phyloP scores from a whole-genome alignment of 192 early-diverging fungal species.

The Blastocladiella britannica region DNA sequence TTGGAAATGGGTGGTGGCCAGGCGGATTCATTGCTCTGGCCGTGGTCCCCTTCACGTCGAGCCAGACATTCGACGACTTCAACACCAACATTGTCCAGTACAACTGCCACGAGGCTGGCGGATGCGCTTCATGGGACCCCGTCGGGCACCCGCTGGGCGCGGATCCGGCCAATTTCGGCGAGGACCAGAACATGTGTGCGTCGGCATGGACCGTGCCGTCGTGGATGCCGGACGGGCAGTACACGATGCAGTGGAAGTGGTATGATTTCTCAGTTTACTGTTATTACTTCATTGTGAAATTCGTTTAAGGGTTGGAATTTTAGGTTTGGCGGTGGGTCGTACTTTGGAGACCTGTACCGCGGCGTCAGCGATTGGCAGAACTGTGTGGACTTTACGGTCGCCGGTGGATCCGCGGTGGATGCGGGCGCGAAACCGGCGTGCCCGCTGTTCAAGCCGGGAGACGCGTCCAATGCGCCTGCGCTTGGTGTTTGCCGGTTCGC shows the following conservation, averaged over 20 bases:
- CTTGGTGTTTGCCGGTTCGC: background rate
- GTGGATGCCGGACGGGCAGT: background rate
- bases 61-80: background rate
- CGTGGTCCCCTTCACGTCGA: background rate
- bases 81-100: background rate
- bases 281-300: too few relatives aligned
- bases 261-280: too few relatives aligned
- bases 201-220: background rate
- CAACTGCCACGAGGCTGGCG: background rate
- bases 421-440: background rate
- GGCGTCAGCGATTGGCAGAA: background rate
- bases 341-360: background rate
- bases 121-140: background rate
- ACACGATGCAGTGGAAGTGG: background rate
- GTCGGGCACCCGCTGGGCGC: background rate
- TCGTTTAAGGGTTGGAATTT: too few relatives aligned
- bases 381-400: background rate
- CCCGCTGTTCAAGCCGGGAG: background rate
- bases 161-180: too few relatives aligned
- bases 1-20: too few relatives aligned
- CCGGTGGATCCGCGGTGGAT: background rate
- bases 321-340: constrained; percentile 1
- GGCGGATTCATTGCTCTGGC: constrained; percentile 1
- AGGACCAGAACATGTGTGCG: background rate
- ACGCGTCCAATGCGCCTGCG: background rate